These are phyloP conservation scores for Vigna mungo DNA, from an alignment of 306 rosid species.

Conservation along the genomic window DNA sequence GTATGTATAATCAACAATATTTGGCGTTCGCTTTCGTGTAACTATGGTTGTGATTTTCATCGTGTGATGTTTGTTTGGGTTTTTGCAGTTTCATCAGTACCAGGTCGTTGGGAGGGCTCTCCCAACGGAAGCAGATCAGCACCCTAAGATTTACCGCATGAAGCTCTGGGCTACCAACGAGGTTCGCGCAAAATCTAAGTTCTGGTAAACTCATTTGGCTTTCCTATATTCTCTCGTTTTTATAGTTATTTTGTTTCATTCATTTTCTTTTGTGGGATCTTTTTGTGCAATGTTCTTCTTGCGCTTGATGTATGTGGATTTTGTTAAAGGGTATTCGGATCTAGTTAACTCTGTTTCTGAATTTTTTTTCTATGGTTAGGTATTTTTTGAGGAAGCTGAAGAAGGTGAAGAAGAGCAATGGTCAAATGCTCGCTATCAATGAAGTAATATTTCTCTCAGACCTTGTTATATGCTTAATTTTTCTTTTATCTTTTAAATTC, in stretches of 20 bases:
- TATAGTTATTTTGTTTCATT: not conserved
- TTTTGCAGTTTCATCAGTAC: conserved; percentile 80
- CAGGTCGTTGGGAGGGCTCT: conserved; percentile 95
- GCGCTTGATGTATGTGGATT: not conserved
- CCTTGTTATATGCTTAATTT: too few relatives aligned
- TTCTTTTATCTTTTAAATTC: not conserved
- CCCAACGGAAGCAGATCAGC: conserved; percentile 75
- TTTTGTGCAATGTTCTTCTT: not conserved
- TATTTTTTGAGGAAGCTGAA: conserved; percentile 84
- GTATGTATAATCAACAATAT: conserved; percentile 37
- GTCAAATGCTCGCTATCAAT: conserved; percentile 78
- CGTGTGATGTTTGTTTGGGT: not conserved
- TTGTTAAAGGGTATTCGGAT: not conserved
- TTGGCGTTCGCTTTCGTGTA: not conserved
- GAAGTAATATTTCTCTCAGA: conserved; percentile 43
- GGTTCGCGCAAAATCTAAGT: conserved; percentile 96
- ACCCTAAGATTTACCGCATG: conserved; percentile 90
- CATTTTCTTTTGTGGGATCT: not conserved
- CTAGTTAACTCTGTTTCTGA: not conserved
- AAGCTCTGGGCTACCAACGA: conserved; percentile 96
- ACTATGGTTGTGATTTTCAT: not conserved
- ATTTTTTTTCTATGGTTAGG: conserved; percentile 48
- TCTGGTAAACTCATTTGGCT: conserved; percentile 61
- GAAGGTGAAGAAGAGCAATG: conserved; percentile 97
- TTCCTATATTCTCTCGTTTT: not conserved